Conservation (phyloP, 331 rosid species). For the Cydonia oblonga region DNA sequence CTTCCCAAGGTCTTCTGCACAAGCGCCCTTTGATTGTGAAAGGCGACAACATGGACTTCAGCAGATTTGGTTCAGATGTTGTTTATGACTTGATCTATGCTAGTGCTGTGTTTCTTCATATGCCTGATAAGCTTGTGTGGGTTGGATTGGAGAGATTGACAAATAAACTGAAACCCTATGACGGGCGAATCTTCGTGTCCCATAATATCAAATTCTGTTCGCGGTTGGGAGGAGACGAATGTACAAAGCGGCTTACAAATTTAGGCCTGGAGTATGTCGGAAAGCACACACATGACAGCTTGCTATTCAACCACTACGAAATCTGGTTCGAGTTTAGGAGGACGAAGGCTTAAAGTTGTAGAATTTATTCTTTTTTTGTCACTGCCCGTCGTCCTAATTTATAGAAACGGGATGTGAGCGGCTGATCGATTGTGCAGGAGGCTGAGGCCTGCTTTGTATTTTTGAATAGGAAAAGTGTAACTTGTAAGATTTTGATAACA, state of each 20-base stretch:
- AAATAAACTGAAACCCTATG: slow-evolving; percentile 39
- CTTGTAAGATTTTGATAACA: neutral
- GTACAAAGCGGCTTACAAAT: slow-evolving; percentile 39
- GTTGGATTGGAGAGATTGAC: slow-evolving; percentile 62
- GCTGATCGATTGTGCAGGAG: slow-evolving; percentile 1
- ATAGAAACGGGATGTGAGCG: neutral
- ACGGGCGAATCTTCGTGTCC: slow-evolving; percentile 67
- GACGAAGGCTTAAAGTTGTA: slow-evolving; percentile 23
- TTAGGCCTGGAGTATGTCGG: slow-evolving; percentile 63
- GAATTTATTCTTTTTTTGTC: neutral
- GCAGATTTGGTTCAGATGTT: slow-evolving; percentile 41
- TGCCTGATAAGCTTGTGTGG: slow-evolving; percentile 81
- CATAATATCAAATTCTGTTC: slow-evolving; percentile 71
- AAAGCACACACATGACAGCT: slow-evolving; percentile 66
- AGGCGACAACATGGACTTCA: slow-evolving; percentile 76
- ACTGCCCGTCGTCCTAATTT: neutral
- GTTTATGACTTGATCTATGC: slow-evolving; percentile 71
- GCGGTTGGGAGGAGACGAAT: slow-evolving; percentile 62
- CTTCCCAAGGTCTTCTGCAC: slow-evolving; percentile 74
- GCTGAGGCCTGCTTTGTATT: slow-evolving; percentile 9
- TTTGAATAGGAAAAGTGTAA: neutral
- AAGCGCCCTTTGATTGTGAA: slow-evolving; percentile 75
- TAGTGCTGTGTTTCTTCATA: slow-evolving; percentile 88
- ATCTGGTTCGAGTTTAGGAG: slow-evolving; percentile 69
- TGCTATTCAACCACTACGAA: slow-evolving; percentile 75